Percentiles rank a stretch among this genome's conserved stretches.
phyloP scores from a whole-genome alignment of 257 asterid species.

The Apocynum venetum region DNA sequence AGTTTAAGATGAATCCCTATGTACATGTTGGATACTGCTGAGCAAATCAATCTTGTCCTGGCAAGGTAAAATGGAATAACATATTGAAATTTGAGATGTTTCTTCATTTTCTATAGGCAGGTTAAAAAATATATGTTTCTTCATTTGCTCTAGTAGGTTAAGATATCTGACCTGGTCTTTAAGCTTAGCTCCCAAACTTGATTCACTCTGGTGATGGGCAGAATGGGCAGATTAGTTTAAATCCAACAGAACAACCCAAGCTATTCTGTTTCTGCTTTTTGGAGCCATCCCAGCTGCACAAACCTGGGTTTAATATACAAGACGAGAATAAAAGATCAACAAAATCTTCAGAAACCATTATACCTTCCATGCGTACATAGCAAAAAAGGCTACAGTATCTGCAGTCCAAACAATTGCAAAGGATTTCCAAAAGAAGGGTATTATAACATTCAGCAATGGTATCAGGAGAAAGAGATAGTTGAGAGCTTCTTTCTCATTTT shows the following conservation, averaged over 20 bases:
- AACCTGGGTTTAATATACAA: neutral
- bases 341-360: slow-evolving; percentile 8
- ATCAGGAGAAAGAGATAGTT: slow-evolving; percentile 77
- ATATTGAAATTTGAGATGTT: neutral
- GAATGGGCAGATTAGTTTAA: neutral
- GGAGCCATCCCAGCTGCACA: slow-evolving; percentile 35
- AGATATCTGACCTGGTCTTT: slow-evolving; percentile 16
- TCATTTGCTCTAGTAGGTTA: neutral
- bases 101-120: neutral
- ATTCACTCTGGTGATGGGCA: slow-evolving; percentile 8
- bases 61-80: neutral
- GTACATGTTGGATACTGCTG: neutral
- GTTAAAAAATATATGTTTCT: no score
- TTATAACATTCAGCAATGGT: slow-evolving; percentile 69
- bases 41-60: neutral
- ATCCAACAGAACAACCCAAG: slow-evolving; percentile 10
- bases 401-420: slow-evolving; percentile 97
- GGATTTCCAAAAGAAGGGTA: slow-evolving; percentile 89
- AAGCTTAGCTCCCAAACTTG: slow-evolving; percentile 6
- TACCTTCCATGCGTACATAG: slow-evolving; percentile 99
- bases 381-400: slow-evolving; percentile 69
- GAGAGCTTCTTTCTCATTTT: slow-evolving; percentile 94
- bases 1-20: slow-evolving; percentile 7
- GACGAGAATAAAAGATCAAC: neutral
- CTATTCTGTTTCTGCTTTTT: slow-evolving; percentile 22